Percentiles rank a stretch among this genome's conserved stretches.
phyloP scores from a whole-genome alignment of 108 stramenopile species.

The Skeletonema menzelii region DNA sequence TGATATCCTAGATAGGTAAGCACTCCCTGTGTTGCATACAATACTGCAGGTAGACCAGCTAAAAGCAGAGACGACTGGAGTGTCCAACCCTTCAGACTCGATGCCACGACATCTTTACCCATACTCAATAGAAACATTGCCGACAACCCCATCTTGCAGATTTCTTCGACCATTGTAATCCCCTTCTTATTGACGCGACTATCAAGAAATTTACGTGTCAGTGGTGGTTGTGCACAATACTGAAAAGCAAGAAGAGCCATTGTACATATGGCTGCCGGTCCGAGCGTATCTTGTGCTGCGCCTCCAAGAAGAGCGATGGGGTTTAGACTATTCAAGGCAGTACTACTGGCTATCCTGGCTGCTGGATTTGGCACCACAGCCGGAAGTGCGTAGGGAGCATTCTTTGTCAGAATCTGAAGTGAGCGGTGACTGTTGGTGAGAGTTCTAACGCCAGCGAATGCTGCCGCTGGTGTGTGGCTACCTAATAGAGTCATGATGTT shows the following conservation, averaged over 20 bases:
- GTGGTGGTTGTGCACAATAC: slow-evolving; percentile 81
- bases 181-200: slow-evolving; percentile 51
- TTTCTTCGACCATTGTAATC: slow-evolving; percentile 71
- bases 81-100: slow-evolving; percentile 54
- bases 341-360: background rate
- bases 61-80: slow-evolving; percentile 50
- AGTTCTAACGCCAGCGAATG: slow-evolving; percentile 14
- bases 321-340: slow-evolving; percentile 5
- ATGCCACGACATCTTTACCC: slow-evolving; percentile 45
- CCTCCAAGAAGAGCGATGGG: slow-evolving; percentile 29
- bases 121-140: slow-evolving; percentile 47
- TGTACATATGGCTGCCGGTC: slow-evolving; percentile 51
- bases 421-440: slow-evolving; percentile 1
- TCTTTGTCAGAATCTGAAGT: slow-evolving; percentile 4
- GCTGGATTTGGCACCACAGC: background rate
- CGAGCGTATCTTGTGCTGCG: slow-evolving; percentile 40
- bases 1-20: slow-evolving; percentile 77
- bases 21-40: slow-evolving; percentile 87
- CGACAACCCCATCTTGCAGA: slow-evolving; percentile 61
- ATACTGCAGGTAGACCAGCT: slow-evolving; percentile 82
- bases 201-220: slow-evolving; percentile 67
- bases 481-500: slow-evolving; percentile 7
- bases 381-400: background rate
- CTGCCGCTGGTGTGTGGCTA: slow-evolving; percentile 9
- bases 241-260: slow-evolving; percentile 84